phyloP scores from a whole-genome alignment of 2,329 filamentous ascomycete genomes.

The Sclerotinia spermophila region DNA sequence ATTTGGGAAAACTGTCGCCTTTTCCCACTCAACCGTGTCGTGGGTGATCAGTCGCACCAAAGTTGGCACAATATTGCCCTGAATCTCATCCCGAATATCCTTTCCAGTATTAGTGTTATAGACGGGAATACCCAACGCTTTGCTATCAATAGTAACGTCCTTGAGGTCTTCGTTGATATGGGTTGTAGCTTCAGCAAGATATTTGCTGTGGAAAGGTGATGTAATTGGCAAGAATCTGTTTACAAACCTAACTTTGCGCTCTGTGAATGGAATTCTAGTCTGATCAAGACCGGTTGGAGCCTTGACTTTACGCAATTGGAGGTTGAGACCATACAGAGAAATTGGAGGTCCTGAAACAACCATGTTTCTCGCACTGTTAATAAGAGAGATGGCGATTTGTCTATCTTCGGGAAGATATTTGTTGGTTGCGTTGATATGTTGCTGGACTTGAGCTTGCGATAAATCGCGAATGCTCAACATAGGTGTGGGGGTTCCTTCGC shows the following conservation, averaged over 20 bases:
- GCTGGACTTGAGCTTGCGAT: constrained; percentile 81
- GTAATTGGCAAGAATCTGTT: constrained; percentile 98
- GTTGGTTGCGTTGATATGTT: constrained; percentile 95
- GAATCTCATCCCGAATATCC: constrained; percentile 68
- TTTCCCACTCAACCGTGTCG: constrained; percentile 94
- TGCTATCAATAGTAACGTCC: constrained; percentile 70
- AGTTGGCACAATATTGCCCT: constrained; percentile 77
- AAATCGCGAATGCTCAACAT: constrained; percentile 98
- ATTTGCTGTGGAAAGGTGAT: constrained; percentile 96
- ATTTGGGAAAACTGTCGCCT: constrained; percentile 82
- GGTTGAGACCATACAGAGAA: constrained; percentile 92
- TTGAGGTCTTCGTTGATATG: constrained; percentile 85
- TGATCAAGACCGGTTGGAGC: constrained; percentile 96
- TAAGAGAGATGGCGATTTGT: constrained; percentile 90
- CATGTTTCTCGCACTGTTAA: constrained; percentile 96
- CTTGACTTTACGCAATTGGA: constrained; percentile 94
- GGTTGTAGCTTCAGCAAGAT: constrained; percentile 76
- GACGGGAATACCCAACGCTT: constrained; percentile 75
- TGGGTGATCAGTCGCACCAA: constrained; percentile 91
- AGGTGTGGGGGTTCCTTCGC: constrained; percentile 91
- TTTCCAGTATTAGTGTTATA: constrained; percentile 87
- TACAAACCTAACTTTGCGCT: constrained; percentile 93
- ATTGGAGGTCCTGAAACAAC: constrained; percentile 95
- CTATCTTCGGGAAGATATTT: constrained; percentile 89
- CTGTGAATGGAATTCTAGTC: constrained; percentile 87